Evolutionary conservation across 2,329 filamentous ascomycete species (phyloP).

Genomic region (Aspergillus persii): DNA sequence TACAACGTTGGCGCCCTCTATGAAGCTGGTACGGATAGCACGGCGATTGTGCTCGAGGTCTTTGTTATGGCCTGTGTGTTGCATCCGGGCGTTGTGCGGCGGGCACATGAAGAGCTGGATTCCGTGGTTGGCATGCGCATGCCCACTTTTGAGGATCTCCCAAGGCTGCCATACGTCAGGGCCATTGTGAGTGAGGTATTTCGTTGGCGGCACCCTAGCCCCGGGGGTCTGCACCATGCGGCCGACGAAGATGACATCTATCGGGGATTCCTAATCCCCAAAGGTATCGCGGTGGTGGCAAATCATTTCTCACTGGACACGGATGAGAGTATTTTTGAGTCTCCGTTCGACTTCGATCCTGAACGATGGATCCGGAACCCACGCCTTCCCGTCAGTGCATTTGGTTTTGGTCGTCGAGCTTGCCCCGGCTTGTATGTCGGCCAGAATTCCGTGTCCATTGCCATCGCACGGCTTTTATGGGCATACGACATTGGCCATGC

Average conservation of each 20-base stretch:
- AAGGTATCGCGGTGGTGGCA: conserved; percentile 44
- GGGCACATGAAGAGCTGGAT: conserved; percentile 38
- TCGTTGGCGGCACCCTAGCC: conserved; percentile 40
- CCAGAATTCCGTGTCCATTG: conserved; percentile 47
- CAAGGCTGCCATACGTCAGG: conserved; percentile 28
- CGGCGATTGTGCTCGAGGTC: conserved; percentile 4
- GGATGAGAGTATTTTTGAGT: conserved; percentile 38
- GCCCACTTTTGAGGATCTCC: conserved; percentile 29
- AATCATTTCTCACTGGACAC: conserved; percentile 45
- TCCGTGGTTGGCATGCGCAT: conserved; percentile 28
- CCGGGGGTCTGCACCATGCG: conserved; percentile 47
- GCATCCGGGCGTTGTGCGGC: conserved; percentile 35
- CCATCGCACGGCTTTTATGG: conserved; percentile 58
- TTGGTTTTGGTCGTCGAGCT: conserved; percentile 57
- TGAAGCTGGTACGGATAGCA: conserved; percentile 6
- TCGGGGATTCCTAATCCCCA: conserved; percentile 47
- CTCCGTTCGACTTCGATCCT: conserved; percentile 39
- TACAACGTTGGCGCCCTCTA: conserved; percentile 2
- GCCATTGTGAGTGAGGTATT: conserved; percentile 31
- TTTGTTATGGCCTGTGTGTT: conserved; percentile 24
- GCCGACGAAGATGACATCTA: conserved; percentile 47
- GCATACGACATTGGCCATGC: conserved; percentile 24
- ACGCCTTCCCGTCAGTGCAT: conserved; percentile 56
- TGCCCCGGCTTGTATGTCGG: conserved; percentile 36
- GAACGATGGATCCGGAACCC: conserved; percentile 37